These are phyloP conservation scores for Fusarium nelsonii DNA, from an alignment of 2,329 filamentous ascomycete species.

Conservation along the genomic window DNA sequence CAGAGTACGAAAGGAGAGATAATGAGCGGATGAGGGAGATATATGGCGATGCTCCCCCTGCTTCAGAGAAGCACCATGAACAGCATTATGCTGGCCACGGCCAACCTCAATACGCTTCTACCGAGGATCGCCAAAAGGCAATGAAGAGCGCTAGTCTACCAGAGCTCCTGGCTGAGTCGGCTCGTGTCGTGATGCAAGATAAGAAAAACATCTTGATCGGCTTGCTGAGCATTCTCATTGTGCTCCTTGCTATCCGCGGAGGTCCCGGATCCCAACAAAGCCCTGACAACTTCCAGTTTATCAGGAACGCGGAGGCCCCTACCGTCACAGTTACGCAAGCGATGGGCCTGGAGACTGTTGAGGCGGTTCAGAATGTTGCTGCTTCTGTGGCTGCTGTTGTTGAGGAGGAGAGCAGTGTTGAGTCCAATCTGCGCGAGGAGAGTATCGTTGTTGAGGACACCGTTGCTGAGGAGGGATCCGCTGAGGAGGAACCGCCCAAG, in stretches of 20 bases:
- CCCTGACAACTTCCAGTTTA: slow-evolving; percentile 49
- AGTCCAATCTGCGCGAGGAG: slow-evolving; percentile 40
- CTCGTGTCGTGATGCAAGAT: slow-evolving; percentile 67
- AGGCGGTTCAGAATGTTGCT: slow-evolving; percentile 12
- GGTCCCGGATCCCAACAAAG: slow-evolving; percentile 36
- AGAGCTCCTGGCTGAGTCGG: slow-evolving; percentile 66
- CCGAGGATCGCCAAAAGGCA: slow-evolving; percentile 46
- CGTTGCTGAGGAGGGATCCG: not conserved
- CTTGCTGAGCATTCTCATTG: slow-evolving; percentile 65
- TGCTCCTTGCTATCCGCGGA: slow-evolving; percentile 61
- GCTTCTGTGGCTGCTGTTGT: slow-evolving; percentile 21
- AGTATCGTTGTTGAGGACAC: slow-evolving; percentile 20
- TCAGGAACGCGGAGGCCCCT: slow-evolving; percentile 43
- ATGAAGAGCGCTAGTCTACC: slow-evolving; percentile 63
- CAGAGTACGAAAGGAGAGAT: slow-evolving; percentile 58
- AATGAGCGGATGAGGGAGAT: slow-evolving; percentile 67
- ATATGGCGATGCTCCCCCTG: slow-evolving; percentile 52
- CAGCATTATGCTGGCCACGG: no score
- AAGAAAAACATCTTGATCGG: slow-evolving; percentile 71
- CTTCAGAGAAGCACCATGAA: slow-evolving; percentile 16
- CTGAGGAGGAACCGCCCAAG: slow-evolving; percentile 1
- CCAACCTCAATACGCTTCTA: slow-evolving; percentile 19
- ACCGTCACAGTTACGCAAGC: slow-evolving; percentile 46
- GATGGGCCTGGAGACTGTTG: slow-evolving; percentile 16
- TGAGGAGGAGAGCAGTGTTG: slow-evolving; percentile 42